A percentile compares a stretch with the other conserved stretches of the same genome.
phyloP scores from a whole-genome alignment of 2,329 filamentous ascomycete species.

The Dothistroma pini region DNA sequence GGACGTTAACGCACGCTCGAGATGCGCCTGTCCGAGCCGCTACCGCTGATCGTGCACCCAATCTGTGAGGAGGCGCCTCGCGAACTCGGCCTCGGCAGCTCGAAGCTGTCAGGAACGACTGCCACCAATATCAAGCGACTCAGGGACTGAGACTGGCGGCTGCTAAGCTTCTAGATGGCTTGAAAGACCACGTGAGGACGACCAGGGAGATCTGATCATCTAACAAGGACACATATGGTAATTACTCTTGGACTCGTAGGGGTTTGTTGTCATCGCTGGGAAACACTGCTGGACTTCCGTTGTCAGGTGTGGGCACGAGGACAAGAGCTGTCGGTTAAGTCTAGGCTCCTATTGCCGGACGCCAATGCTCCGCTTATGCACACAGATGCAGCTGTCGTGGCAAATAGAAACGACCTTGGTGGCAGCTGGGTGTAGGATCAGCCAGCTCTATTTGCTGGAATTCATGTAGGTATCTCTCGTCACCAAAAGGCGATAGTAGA shows the following conservation, averaged over 20 bases:
- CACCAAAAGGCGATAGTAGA: not conserved
- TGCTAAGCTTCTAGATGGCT: not conserved
- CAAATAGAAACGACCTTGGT: slow-evolving; percentile 4
- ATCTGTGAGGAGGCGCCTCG: not conserved
- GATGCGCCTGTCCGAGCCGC: slow-evolving; percentile 6
- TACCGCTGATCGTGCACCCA: not conserved
- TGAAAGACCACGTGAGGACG: not conserved
- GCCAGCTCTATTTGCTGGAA: slow-evolving; percentile 1
- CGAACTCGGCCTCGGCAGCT: slow-evolving; percentile 3
- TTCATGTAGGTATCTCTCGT: not conserved
- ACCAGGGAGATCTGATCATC: not conserved
- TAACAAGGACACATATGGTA: not conserved
- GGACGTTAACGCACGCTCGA: not conserved
- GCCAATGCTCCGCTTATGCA: slow-evolving; percentile 5
- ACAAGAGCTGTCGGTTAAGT: not conserved
- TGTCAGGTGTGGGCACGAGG: slow-evolving; percentile 4
- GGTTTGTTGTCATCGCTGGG: not conserved
- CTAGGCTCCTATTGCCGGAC: slow-evolving; percentile 1
- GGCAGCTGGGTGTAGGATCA: not conserved
- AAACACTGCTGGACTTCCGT: not conserved
- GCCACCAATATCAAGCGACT: not conserved
- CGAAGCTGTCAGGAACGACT: not conserved
- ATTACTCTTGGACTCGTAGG: not conserved
- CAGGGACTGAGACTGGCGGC: slow-evolving; percentile 2
- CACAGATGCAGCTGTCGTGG: slow-evolving; percentile 1